Base-by-base conservation (phyloP, 2,329 filamentous ascomycete genomes). In the Lachnellula willkommii region DNA sequence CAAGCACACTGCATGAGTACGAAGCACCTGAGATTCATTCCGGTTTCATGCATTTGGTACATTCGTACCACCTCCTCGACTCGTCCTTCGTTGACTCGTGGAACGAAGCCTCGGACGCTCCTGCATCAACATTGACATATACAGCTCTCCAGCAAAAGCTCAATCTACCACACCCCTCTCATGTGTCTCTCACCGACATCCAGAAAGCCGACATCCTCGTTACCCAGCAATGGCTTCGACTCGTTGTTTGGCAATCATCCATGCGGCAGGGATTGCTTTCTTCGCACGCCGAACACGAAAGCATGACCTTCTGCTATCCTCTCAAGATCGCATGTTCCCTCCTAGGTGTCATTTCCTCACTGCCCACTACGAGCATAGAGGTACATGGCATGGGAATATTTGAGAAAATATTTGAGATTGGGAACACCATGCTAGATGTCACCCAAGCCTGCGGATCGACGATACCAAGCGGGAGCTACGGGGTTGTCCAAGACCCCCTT, bases 211-310 rank as follows among this genome's bases (percentile, higher is more conserved):
- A 89, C 63, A 77, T 89, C 17, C 75, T 86, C 45, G 79, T 86
- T 52, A 88, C 84, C 2, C 85, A 89, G 66, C 84, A 87, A 64
- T 89, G 85, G 85, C 74, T 89, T 4, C 76, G 82, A 17, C 81
- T 84, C 1, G 85, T 88, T 72, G 80, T 88, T n/a, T 89, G 85
- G 85, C 85, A 88, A 63, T 78, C 85, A 1, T 84, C 84, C 3
- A 86, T 87, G 63, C 79, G 81, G 20, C 83, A 87, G 62, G 82
- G 83, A 4, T 79, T 83, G 24, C 74, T 88, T 20, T 85, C 82
- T 35, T 82, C 79, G 35, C 77, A 77, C 2, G 76, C 83, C 0
- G 70, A 75, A 6, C 80, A 87, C 55, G 77, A 77, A 59, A 79
- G 81, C 47, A 81, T 85, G 77, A 80, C 76, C 36, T 84, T 84